These are phyloP conservation scores for Hypoxylon sp. DNA, from an alignment of 2,329 filamentous ascomycete genomes.

Conservation along the genomic window DNA sequence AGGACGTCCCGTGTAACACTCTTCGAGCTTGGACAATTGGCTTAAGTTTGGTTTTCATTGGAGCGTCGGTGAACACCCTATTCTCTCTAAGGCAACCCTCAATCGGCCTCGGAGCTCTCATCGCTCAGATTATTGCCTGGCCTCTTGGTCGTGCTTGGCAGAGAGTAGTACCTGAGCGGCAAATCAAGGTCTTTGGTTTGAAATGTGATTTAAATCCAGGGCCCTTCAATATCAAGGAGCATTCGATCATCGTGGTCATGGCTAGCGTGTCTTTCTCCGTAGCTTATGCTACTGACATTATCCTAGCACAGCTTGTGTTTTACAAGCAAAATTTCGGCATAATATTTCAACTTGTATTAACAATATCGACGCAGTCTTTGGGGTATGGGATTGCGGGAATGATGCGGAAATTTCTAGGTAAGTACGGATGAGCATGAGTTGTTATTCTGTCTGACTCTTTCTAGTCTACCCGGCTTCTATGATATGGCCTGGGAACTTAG, in stretches of 20 bases:
- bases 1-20: slow-evolving; percentile 76
- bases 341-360: slow-evolving; percentile 75
- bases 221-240: slow-evolving; percentile 80
- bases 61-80: slow-evolving; percentile 74
- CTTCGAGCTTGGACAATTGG: slow-evolving; percentile 76
- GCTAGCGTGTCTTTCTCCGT: slow-evolving; percentile 79
- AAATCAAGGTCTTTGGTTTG: slow-evolving; percentile 67
- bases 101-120: slow-evolving; percentile 72
- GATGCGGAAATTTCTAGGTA: slow-evolving; percentile 74
- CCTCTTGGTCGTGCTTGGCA: slow-evolving; percentile 75
- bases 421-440: slow-evolving; percentile 35
- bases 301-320: slow-evolving; percentile 79
- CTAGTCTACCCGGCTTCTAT: slow-evolving; percentile 76
- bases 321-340: slow-evolving; percentile 80
- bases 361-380: slow-evolving; percentile 77
- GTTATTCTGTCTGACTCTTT: slow-evolving; percentile 28
- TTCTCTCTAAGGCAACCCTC: slow-evolving; percentile 74
- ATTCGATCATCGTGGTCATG: slow-evolving; percentile 78
- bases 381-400: slow-evolving; percentile 79
- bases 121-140: slow-evolving; percentile 76
- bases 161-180: slow-evolving; percentile 65
- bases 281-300: slow-evolving; percentile 81
- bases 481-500: slow-evolving; percentile 81
- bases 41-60: slow-evolving; percentile 68
- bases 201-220: slow-evolving; percentile 75